A percentile compares a stretch with the other conserved stretches of the same genome.
These are phyloP conservation scores for Rhizopogon roseolus DNA, from an alignment of 768 basidiomycete genomes.

Conservation along the genomic window DNA sequence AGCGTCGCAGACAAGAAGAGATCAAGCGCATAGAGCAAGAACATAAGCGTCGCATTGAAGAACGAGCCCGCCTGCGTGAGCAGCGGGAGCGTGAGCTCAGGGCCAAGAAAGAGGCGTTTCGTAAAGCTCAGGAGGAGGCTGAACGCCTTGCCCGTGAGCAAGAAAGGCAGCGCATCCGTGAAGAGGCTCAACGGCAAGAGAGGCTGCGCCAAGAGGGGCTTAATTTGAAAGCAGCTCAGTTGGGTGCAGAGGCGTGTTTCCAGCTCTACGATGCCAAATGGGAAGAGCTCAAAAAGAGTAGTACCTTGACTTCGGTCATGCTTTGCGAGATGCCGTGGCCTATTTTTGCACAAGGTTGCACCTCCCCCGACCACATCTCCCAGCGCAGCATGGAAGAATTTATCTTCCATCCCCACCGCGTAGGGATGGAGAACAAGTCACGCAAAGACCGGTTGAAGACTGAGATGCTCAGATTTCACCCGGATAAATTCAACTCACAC, in stretches of 20 bases:
- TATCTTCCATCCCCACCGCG: conserved; percentile 31
- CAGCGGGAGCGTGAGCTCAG: conserved; percentile 15
- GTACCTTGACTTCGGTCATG: conserved; percentile 13
- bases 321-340: conserved; percentile 44
- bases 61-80: conserved; percentile 15
- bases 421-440: conserved; percentile 24
- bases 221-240: conserved; percentile 5
- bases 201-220: conserved; percentile 10
- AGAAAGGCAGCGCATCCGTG: conserved; percentile 9
- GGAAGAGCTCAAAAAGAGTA: conserved; percentile 25
- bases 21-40: conserved; percentile 9
- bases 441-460: conserved; percentile 30
- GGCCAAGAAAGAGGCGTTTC: conserved; percentile 9
- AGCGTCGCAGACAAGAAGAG: conserved; percentile 5
- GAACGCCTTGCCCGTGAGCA: conserved; percentile 16
- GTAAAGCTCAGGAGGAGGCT: conserved; percentile 9
- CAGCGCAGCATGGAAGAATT: conserved; percentile 31
- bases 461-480: conserved; percentile 53
- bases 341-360: conserved; percentile 17
- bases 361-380: conserved; percentile 29
- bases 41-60: conserved; percentile 9
- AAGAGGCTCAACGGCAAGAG: not conserved
- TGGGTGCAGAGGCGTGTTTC: conserved; percentile 10
- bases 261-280: conserved; percentile 31
- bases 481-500: conserved; percentile 44